Base-by-base conservation (phyloP, 306 rosid genomes). In the Inga laurina region DNA sequence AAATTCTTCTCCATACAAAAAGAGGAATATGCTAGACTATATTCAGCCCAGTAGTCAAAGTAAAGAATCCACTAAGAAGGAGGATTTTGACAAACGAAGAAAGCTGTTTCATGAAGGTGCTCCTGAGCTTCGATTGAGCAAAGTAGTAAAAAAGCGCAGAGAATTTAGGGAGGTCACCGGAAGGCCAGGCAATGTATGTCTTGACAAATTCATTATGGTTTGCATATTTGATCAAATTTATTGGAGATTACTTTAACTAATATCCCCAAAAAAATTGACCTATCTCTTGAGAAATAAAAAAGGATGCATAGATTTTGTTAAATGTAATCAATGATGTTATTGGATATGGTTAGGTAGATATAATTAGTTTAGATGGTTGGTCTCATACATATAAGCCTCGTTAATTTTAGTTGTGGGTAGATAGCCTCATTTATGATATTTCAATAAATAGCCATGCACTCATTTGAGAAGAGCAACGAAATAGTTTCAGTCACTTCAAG, bases 131-230 rank as follows among this genome's bases (percentile, higher is more conserved):
- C 70, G 57, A 62, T 68, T 5, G 56, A 74, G 41, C 24, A 49
- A 39, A 56, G 72, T 22, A 64, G 78, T 54, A 39, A 75, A 78
- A 43, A 54, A 72, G 48, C 14, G 12, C 68, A n/a, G 70, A 51
- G 72, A 80, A 21, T 22, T 84, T 72, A 37, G 71, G 12, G 85
- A 82, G 80, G 85, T 89, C 72, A 80, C 78, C 22, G 56, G 64
- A 78, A 87, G 87, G 73, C 91, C 92, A 14, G 56, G 80, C 70
- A 81, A 82, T 80, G 91, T 91, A 87, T 87, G 92, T 84, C 35
- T 84, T 73, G 64, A 34, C 59, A 54, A 52, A 16, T 27, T 54
- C 74, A 35, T 70, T 51, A 22, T 13, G 12, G 64, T 73, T 48
- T n/a, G 69, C 59, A 30, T 67, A 46, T 49, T 81, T 43, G 70